Evolutionary conservation across 768 basidiomycete species (phyloP).

Genomic region (Mycena indigotica): DNA sequence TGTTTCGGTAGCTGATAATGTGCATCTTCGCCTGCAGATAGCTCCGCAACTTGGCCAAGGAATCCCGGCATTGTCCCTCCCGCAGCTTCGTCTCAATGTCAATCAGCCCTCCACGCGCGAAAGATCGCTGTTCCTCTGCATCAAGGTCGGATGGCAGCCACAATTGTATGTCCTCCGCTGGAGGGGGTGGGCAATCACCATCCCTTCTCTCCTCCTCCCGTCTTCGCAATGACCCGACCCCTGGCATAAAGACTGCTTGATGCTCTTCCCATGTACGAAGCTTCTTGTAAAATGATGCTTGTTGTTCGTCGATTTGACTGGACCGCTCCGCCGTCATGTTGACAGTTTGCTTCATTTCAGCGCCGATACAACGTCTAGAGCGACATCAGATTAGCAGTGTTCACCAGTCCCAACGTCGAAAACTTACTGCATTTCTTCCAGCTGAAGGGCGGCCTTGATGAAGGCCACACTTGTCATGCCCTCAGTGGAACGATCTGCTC

Average conservation of each 20-base stretch:
- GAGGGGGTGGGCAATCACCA: not conserved
- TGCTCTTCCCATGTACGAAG: constrained; percentile 1
- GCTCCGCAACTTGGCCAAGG: not conserved
- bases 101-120: not conserved
- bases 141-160: constrained; percentile 11
- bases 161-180: constrained; percentile 14
- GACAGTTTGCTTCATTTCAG: not conserved
- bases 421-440: constrained; percentile 13
- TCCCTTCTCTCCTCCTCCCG: constrained; percentile 8
- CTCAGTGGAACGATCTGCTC: not conserved
- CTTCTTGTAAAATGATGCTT: constrained; percentile 4
- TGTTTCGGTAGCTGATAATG: not conserved
- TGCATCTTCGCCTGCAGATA: not conserved
- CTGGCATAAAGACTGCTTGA: constrained; percentile 8
- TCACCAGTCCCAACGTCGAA: not conserved
- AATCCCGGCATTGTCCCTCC: not conserved
- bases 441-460: constrained; percentile 7
- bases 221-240: not conserved
- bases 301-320: constrained; percentile 11
- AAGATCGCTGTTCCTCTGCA: not conserved
- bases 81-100: not conserved
- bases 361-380: not conserved
- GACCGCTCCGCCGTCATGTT: constrained; percentile 1
- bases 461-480: not conserved
- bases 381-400: not conserved